Base-by-base conservation (phyloP, 2,329 filamentous ascomycete species). In the Proliferodiscus dingleyae region DNA sequence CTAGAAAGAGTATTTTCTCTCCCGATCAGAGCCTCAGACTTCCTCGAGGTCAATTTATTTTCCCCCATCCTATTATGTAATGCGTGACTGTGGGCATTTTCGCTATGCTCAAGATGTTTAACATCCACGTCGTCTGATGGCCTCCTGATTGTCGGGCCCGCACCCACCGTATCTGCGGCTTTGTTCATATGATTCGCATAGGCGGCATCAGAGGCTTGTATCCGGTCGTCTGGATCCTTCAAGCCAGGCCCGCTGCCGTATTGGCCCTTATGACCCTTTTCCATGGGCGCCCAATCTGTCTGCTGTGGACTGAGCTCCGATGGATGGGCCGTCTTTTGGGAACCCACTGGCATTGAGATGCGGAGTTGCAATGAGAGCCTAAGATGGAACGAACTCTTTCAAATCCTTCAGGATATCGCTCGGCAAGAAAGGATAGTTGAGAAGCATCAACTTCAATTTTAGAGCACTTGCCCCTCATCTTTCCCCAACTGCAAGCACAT, bases 241-340 rank as follows among this genome's bases (percentile, higher is more conserved):
- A 56, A 42, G 4, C 53, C 49, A 19, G 53, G 51, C 11, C 49
- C 55, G 34, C 39, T 47, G 16, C 50, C 49, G 37, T 51, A 55
- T 39, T 46, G 29, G 11, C 45, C 47, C 18, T 32, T 13, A 9
- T 47, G 30, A 16, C 45, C 8, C 21, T 39, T 15, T 16, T 45
- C 41, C 22, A 41, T 39, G 3, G 43, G 21, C 9, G 39, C 46
- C 41, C 47, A 53, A 26, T 53, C 48, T 16, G 45, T 49, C 11
- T 28, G 26, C 24, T 47, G 40, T 2, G 48, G 41, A 43, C 48
- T 51, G 3, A 32, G 13, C n/a, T 46, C 32, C 13, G 51, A 37
- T 9, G 47, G 52, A 40, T 47, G 47, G 13, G 19, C 43, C 40
- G 15, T 41, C 6, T 37, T 32, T 26, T 28, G 7, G 13, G 26